A percentile compares a stretch with the other conserved stretches of the same genome.
These are phyloP conservation scores for Kazachstania kunashirensis DNA, from an alignment of 805 yeast genomes.

Conservation along the genomic window DNA sequence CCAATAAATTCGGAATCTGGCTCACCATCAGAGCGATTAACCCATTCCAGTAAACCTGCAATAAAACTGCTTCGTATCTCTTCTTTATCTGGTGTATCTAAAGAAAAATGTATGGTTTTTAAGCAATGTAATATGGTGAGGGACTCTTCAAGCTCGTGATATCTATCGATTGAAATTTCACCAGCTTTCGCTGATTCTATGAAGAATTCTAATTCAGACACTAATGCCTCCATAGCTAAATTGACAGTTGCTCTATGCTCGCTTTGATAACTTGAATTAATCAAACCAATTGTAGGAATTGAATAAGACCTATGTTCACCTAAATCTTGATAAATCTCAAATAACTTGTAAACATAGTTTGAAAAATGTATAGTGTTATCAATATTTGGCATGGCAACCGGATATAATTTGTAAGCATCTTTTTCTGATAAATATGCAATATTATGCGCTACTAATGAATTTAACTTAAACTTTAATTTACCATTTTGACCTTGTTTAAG, in stretches of 20 bases:
- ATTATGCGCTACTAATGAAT: slow-evolving; percentile 36
- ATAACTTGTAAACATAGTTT: slow-evolving; percentile 41
- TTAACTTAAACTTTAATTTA: slow-evolving; percentile 36
- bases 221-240: slow-evolving; percentile 28
- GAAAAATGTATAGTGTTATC: slow-evolving; percentile 36
- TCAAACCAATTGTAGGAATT: slow-evolving; percentile 33
- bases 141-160: slow-evolving; percentile 36
- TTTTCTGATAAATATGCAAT: slow-evolving; percentile 32
- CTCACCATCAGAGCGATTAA: slow-evolving; percentile 58
- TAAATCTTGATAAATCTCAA: slow-evolving; percentile 42
- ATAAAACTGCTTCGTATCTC: slow-evolving; percentile 32
- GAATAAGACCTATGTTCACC: slow-evolving; percentile 37
- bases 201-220: slow-evolving; percentile 28
- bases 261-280: slow-evolving; percentile 26
- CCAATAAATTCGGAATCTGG: slow-evolving; percentile 47
- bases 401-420: slow-evolving; percentile 36
- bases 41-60: slow-evolving; percentile 46
- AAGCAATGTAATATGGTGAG: slow-evolving; percentile 49
- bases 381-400: slow-evolving; percentile 33
- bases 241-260: slow-evolving; percentile 33
- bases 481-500: slow-evolving; percentile 8
- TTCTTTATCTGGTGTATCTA: slow-evolving; percentile 25
- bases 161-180: slow-evolving; percentile 22
- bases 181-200: slow-evolving; percentile 28
- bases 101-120: slow-evolving; percentile 36